Conservation (phyloP, 2,329 filamentous ascomycete genomes). For the Diplocarpon rosae region DNA sequence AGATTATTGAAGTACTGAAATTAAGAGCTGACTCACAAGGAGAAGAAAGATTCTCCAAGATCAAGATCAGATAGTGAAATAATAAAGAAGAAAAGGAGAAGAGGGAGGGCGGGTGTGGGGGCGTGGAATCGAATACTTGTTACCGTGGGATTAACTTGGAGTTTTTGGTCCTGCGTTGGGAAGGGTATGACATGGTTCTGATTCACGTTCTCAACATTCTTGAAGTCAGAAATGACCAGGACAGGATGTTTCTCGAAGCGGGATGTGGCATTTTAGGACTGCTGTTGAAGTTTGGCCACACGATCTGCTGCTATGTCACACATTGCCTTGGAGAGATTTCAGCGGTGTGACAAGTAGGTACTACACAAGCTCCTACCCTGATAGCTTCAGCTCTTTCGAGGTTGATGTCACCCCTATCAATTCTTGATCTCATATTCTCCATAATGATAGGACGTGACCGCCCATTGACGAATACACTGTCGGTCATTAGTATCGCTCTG, state of each 20-base stretch:
- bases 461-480: constrained; percentile 76
- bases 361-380: constrained; percentile 38
- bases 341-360: constrained; percentile 8
- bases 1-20: constrained; percentile 24
- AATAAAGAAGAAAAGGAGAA: constrained; percentile 22
- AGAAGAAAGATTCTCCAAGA: constrained; percentile 22
- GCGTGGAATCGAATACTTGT: too few relatives aligned
- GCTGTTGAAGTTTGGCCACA: constrained; percentile 32
- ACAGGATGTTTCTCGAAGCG: neutral
- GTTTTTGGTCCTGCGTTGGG: constrained; percentile 8
- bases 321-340: constrained; percentile 48
- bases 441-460: constrained; percentile 63
- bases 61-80: constrained; percentile 25
- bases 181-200: constrained; percentile 6
- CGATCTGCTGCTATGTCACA: constrained; percentile 80
- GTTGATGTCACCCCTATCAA: constrained; percentile 53
- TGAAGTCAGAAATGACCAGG: neutral
- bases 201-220: constrained; percentile 5
- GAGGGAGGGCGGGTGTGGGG: too few relatives aligned
- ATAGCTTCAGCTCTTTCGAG: constrained; percentile 65
- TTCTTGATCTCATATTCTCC: constrained; percentile 68
- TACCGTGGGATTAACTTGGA: neutral
- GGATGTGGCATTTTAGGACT: constrained; percentile 2
- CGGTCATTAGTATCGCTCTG: constrained; percentile 11
- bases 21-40: constrained; percentile 22